Base-by-base conservation (phyloP, 1,139 yeast genomes). In the Kurtzmaniella quercitrusa region DNA sequence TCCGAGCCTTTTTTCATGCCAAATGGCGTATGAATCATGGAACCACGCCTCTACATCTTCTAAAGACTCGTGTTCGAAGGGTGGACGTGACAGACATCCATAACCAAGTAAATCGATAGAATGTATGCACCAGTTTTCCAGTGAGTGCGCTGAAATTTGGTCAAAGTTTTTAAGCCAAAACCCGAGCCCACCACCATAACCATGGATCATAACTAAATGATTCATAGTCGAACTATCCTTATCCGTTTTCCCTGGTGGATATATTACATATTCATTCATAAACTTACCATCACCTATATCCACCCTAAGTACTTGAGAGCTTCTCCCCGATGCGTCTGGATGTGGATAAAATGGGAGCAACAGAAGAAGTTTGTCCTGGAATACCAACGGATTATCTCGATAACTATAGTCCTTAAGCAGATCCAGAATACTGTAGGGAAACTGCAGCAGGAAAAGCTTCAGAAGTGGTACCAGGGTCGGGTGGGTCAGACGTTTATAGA, bases 101-200 rank as follows among this genome's bases (percentile, higher is more conserved):
- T 82, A 84, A 0, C 93, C 94, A n/a, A 84, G 69, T 28, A 84
- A 60, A 55, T 85, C 93, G 14, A 85, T 72, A 0, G 88, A 80
- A 61, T 84, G 93, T 26, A 85, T 70, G 45, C 80, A 69, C 87
- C 88, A 83, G 45, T 69, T 62, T 11, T 56, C 54, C 14, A 53
- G 45, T 3, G 42, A 44, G 20, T 38, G 38, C 14, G 21, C 17
- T 12, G 69, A 54, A n/a, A 82, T 52, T 1, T 58, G 65, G 41
- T 76, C 79, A 42, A 80, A 72, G 54, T 83, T 85, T 53, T 82
- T 82, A 34, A 82, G 54, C 51, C 71, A 85, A 50, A 84, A 81
- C 0, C 94, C 93, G 14, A 84, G 60, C 0, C 91, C 91, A 0
- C 87, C 88, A 2, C 93, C 94, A 53, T 85, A 84, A 0, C 94